Evolutionary conservation across 208 protist genomes (phyloP), one percentile per base, ranked within the genome.

Genomic region (Leishmania turanica): DNA sequence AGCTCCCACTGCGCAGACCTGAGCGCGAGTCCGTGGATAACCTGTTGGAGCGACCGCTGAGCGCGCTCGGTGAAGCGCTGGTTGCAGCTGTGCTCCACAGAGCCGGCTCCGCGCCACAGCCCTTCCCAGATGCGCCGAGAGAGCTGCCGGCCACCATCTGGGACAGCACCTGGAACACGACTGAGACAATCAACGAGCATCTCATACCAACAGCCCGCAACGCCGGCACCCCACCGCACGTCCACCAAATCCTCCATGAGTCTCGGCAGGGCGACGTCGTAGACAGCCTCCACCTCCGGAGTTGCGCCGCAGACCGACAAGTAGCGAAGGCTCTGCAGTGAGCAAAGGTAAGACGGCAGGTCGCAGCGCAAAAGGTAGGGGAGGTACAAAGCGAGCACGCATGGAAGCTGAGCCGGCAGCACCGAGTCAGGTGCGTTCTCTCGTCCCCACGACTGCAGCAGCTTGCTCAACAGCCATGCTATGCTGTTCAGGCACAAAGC

Each of bases 361-460:
- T 86, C 82, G 24, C 80, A 77, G 15, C 82, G 82, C 54, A 79
- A 37, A 51, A 86, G 49, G n/a, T 80, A 86, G 2, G 82, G 82
- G 37, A 86, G 45, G 47, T 77, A 71, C 54, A 82, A 65, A 27
- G 82, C 82, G 40, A 86, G 62, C 13, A 49, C 54, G 49, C 77
- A 82, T 56, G 82, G 77, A 11, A 86, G 21, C 40, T 82, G 77
- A 8, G 82, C 82, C 7, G 82, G 82, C 40, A 66, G 78, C 53
- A 56, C 31, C 21, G 66, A 71, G 40, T 45, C 17, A 66, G 8
- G 7, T 51, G 76, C 21, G 3, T 62, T 37, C 13, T 74, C 58
- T 37, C 13, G 77, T 62, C 80, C 47, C 82, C 82, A 86, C 31
- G 64, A 72, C 4, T 60, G 49, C 66, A 86, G 64, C n/a, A 77